Conservation (phyloP, 805 yeast genomes). For the Pichia eremophila region DNA sequence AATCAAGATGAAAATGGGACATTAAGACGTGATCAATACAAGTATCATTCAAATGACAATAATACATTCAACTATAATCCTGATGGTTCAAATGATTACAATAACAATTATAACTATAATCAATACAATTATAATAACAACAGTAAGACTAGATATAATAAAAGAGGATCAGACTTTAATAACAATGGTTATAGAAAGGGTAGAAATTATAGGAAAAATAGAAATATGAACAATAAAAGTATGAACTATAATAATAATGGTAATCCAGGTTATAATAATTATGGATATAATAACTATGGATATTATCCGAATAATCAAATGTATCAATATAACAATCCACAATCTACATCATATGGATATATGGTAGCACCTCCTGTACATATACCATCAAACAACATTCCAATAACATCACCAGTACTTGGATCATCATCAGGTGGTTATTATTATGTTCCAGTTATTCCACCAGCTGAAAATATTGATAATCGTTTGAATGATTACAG, state of each 20-base stretch:
- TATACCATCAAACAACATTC: background rate
- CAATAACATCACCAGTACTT: conserved; percentile 4
- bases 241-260: background rate
- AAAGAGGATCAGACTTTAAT: background rate
- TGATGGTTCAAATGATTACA: background rate
- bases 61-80: background rate
- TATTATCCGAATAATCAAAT: background rate
- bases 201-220: background rate
- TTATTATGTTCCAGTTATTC: conserved; percentile 8
- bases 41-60: background rate
- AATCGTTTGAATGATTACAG: background rate
- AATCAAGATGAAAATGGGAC: background rate
- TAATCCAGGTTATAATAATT: background rate
- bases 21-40: background rate
- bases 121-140: background rate
- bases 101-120: background rate
- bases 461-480: conserved; percentile 6
- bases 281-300: background rate
- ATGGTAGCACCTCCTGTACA: background rate
- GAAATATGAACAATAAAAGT: background rate
- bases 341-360: background rate
- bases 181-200: background rate
- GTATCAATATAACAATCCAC: background rate
- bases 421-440: conserved; percentile 7
- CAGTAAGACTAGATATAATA: background rate